Percentiles rank a stretch among this genome's conserved stretches.
Evolutionary conservation across 768 basidiomycete species (phyloP).

Genomic region (Lactarius tabidus): DNA sequence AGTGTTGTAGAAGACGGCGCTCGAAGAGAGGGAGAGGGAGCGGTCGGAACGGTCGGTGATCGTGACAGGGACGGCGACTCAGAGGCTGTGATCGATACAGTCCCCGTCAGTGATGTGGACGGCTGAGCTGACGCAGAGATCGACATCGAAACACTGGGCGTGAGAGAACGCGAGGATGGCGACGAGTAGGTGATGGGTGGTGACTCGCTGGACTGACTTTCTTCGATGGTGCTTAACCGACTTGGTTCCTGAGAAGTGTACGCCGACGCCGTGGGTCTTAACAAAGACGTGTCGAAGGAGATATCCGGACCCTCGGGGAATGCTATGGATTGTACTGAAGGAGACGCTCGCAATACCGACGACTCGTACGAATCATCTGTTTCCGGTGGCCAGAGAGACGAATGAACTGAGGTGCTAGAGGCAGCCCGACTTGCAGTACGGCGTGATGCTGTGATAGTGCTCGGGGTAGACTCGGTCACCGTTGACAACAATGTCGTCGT

Average conservation of each 20-base stretch:
- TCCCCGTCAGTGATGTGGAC: constrained; percentile 32
- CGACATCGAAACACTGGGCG: constrained; percentile 42
- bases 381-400: constrained; percentile 55
- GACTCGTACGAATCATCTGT: constrained; percentile 74
- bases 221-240: constrained; percentile 26
- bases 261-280: constrained; percentile 52
- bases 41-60: constrained; percentile 30
- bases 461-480: constrained; percentile 23
- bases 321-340: constrained; percentile 47
- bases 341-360: constrained; percentile 67
- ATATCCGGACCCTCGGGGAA: constrained; percentile 58
- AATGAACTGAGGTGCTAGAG: constrained; percentile 39
- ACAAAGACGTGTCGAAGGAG: constrained; percentile 71
- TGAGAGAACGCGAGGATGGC: constrained; percentile 40
- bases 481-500: constrained; percentile 25
- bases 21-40: constrained; percentile 33
- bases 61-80: constrained; percentile 33
- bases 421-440: constrained; percentile 24
- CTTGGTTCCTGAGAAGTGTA: constrained; percentile 29
- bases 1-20: constrained; percentile 26
- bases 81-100: constrained; percentile 41
- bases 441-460: constrained; percentile 9
- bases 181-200: constrained; percentile 35
- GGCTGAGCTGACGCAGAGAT: constrained; percentile 32
- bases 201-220: constrained; percentile 28